Evolutionary conservation across 306 rosid genomes (phyloP).

Genomic region (Cicer pinnatifidum): DNA sequence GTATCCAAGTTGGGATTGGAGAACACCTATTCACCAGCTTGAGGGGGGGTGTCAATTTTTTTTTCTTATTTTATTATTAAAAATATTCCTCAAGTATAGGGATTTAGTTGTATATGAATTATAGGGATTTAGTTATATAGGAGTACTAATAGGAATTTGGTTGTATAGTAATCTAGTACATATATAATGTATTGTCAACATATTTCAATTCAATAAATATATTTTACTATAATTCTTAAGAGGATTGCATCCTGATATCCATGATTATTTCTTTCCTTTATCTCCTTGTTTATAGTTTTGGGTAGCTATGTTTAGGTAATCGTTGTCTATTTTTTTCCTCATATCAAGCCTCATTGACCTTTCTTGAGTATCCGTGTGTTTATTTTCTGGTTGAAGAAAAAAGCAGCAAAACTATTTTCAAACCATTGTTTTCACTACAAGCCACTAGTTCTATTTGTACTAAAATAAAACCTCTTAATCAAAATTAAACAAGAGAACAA

Average conservation of each 20-base stretch:
- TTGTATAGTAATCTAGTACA: too few species aligned
- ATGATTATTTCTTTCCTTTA: slow-evolving; percentile 21
- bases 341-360: neutral
- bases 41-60: too few species aligned
- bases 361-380: neutral
- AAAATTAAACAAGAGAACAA: slow-evolving; percentile 20
- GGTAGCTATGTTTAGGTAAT: slow-evolving; percentile 19
- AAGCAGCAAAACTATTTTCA: neutral
- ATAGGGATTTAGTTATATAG: too few species aligned
- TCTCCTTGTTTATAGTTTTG: slow-evolving; percentile 18
- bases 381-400: neutral
- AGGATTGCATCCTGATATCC: slow-evolving; percentile 16
- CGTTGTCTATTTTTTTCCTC: neutral
- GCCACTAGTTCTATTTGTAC: neutral
- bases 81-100: too few species aligned
- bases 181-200: too few species aligned
- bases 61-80: too few species aligned
- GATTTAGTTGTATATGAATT: too few species aligned
- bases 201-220: too few species aligned
- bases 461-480: neutral
- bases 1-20: too few species aligned
- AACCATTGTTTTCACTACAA: slow-evolving; percentile 6
- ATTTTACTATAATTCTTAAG: too few species aligned
- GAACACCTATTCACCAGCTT: too few species aligned
- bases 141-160: too few species aligned